Percentiles rank a stretch among this genome's conserved stretches.
Conservation (phyloP, 306 rosid genomes). For the Potentilla sterilis region DNA sequence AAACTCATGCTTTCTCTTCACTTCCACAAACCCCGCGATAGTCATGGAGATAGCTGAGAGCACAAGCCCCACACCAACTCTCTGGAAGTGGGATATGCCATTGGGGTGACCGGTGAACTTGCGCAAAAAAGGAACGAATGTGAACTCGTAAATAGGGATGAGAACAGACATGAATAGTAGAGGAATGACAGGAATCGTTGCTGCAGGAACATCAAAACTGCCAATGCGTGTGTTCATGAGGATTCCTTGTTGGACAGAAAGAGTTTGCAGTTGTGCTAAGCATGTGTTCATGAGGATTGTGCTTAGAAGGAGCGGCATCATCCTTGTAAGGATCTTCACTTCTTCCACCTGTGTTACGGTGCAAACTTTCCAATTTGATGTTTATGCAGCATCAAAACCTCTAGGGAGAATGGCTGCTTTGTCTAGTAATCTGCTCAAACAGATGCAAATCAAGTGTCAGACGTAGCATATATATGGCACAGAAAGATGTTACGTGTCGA, state of each 20-base stretch:
- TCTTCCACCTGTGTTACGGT: constrained; percentile 39
- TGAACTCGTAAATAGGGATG: constrained; percentile 46
- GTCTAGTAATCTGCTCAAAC: constrained; percentile 42
- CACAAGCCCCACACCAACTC: constrained; percentile 56
- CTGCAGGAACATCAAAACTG: constrained; percentile 30
- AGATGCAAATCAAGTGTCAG: not conserved
- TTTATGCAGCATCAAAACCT: constrained; percentile 26
- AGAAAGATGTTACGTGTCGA: not conserved
- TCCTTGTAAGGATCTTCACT: constrained; percentile 58
- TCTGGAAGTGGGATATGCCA: constrained; percentile 47
- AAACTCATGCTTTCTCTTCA: constrained; percentile 38
- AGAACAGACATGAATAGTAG: constrained; percentile 53
- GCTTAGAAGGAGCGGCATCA: constrained; percentile 58
- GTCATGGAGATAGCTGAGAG: constrained; percentile 55
- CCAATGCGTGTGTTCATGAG: constrained; percentile 41
- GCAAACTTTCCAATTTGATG: constrained; percentile 45
- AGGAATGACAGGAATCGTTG: constrained; percentile 58
- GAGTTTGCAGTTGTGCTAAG: constrained; percentile 53
- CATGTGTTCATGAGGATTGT: constrained; percentile 59
- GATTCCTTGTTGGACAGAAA: constrained; percentile 50
- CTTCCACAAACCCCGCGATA: constrained; percentile 44
- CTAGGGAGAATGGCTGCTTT: constrained; percentile 43
- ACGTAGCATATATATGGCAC: not conserved
- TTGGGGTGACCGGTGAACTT: constrained; percentile 45
- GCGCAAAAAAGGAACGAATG: constrained; percentile 39